Evolutionary conservation across 1,139 yeast genomes (phyloP).

Genomic region (Eremothecium cymbalariae): DNA sequence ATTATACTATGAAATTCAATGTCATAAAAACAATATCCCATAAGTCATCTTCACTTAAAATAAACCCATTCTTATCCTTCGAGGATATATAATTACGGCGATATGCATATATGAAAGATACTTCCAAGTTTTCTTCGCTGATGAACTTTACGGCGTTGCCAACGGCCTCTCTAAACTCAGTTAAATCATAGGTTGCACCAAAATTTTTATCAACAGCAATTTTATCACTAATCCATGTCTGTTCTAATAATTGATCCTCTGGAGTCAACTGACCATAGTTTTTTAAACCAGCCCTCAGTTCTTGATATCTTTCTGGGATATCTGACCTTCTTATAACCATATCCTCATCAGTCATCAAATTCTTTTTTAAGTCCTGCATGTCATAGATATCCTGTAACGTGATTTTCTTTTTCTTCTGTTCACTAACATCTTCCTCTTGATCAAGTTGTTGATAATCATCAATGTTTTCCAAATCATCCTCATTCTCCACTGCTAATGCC

Average conservation of each 20-base stretch:
- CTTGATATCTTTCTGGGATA: constrained; percentile 87
- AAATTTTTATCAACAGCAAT: constrained; percentile 45
- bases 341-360: constrained; percentile 88
- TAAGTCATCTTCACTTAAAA: constrained; percentile 72
- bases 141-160: constrained; percentile 72
- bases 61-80: constrained; percentile 47
- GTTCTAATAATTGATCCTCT: constrained; percentile 63
- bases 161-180: constrained; percentile 64
- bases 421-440: constrained; percentile 34
- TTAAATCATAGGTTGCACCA: constrained; percentile 39
- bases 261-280: constrained; percentile 56
- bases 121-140: constrained; percentile 73
- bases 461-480: constrained; percentile 39
- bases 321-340: constrained; percentile 80
- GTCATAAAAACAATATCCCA: constrained; percentile 86
- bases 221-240: constrained; percentile 65
- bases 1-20: constrained; percentile 81
- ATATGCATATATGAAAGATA: constrained; percentile 94
- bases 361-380: constrained; percentile 82
- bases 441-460: constrained; percentile 44
- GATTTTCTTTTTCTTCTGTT: constrained; percentile 46
- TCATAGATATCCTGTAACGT: constrained; percentile 86
- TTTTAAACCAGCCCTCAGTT: constrained; percentile 53
- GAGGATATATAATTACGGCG: constrained; percentile 69
- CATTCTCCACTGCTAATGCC: constrained; percentile 91